Conservation (phyloP, 2,329 filamentous ascomycete genomes). For the Arthrocladium fulminans region DNA sequence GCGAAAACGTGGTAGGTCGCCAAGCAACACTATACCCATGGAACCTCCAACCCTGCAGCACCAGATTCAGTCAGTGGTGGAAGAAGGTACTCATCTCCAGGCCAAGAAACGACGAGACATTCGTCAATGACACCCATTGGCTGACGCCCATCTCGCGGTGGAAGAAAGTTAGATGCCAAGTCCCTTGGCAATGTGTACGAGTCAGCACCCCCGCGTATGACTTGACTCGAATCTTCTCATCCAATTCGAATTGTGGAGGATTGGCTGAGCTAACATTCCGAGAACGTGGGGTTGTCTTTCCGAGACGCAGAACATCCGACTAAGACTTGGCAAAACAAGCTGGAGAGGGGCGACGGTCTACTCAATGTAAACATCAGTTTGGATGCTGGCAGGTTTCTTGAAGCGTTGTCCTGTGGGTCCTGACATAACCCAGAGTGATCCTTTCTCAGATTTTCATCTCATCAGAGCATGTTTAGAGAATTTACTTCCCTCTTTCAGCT, state of each 20-base stretch:
- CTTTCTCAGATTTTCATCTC: too few relatives aligned
- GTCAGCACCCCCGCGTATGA: not conserved
- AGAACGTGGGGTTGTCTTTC: not conserved
- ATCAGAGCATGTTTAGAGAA: too few relatives aligned
- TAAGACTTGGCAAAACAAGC: too few relatives aligned
- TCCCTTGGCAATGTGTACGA: not conserved
- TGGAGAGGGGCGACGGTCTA: too few relatives aligned
- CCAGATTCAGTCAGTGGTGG: not conserved
- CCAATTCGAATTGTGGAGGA: not conserved
- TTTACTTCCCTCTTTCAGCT: too few relatives aligned
- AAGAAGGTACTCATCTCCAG: not conserved
- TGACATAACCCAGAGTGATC: too few relatives aligned
- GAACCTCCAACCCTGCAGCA: not conserved
- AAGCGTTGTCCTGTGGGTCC: too few relatives aligned
- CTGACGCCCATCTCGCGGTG: not conserved
- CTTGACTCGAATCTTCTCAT: not conserved
- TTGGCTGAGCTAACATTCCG: not conserved
- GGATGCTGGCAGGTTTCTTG: too few relatives aligned
- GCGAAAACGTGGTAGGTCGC: not conserved
- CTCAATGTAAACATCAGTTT: too few relatives aligned
- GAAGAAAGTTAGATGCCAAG: not conserved
- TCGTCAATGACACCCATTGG: not conserved
- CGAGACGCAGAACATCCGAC: too few relatives aligned
- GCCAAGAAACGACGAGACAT: not conserved
- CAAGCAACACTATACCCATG: not conserved